Conservation (phyloP, 2,329 filamentous ascomycete genomes). For the Ceratocystis lukuohia region DNA sequence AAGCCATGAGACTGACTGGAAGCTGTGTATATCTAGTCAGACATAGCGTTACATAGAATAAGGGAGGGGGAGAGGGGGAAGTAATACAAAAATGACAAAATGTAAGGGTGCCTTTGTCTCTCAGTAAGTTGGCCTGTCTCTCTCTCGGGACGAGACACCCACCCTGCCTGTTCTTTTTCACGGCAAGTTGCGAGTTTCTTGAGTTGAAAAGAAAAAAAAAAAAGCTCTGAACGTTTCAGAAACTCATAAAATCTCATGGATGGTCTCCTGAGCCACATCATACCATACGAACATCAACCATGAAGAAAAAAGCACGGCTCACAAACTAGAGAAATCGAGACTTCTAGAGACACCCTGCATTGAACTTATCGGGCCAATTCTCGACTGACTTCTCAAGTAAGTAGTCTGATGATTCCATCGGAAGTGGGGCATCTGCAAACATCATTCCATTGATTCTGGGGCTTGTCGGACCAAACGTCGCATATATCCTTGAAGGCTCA, state of each 20-base stretch:
- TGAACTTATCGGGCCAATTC: conserved; percentile 2
- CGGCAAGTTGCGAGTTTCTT: neutral
- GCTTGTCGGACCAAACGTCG: neutral
- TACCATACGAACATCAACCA: neutral
- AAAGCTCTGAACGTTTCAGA: neutral
- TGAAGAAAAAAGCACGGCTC: neutral
- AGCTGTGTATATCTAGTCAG: too few relatives aligned
- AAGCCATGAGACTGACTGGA: too few relatives aligned
- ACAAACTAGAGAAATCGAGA: neutral
- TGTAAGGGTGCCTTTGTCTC: too few relatives aligned
- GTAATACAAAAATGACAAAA: too few relatives aligned
- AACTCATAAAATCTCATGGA: neutral
- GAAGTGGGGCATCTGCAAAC: conserved; percentile 15
- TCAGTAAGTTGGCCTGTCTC: too few relatives aligned
- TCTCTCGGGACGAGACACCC: neutral
- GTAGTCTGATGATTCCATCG: conserved; percentile 7
- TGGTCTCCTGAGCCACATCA: neutral
- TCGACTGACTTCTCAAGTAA: neutral
- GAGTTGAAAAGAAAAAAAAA: neutral
- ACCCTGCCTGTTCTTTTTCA: neutral
- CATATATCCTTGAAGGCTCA: neutral
- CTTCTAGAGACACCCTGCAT: conserved; percentile 6
- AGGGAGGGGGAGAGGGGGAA: too few relatives aligned
- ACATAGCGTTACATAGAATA: too few relatives aligned
- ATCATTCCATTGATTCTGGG: conserved; percentile 14